Base-by-base conservation (phyloP, 2,329 filamentous ascomycete genomes). In the Chaetoscypha palmicola region DNA sequence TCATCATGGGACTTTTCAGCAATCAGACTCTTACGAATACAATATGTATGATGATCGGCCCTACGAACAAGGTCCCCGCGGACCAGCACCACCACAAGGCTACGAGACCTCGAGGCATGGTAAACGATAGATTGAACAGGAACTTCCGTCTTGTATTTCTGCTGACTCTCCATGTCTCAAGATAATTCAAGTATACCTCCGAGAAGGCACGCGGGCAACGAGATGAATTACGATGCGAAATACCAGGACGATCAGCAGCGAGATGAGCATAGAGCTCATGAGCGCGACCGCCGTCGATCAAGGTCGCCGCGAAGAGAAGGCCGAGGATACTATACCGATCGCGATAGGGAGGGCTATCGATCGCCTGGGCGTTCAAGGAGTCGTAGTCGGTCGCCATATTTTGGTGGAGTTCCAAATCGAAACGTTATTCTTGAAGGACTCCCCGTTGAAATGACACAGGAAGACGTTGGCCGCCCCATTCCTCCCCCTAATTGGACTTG, bases 391-490 rank as follows among this genome's bases (percentile, higher is more conserved):
- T 62, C 59, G 12, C 60, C 58, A 34, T 58, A 60, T 33, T 59
- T 52, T 52, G 60, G 59, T 31, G 58, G 49, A 35, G 50, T 58
- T 38, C 71, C 71, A 23, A 72, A 66, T 50, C 67, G 73, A 49
- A 75, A 71, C 24, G 65, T 78, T 40, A 74, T 78, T 41, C 63
- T 79, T 33, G 74, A 79, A 55, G 73, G 73, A 42, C 54, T 78
- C 43, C 71, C 73, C 23, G 58, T 64, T 45, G 68, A 68, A 43
- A 64, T 74, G 47, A 69, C 70, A 46, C 64, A 71, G 59, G 66
- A 67, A 58, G 71, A 76, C 64, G 73, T 77, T 68, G 62, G 71
- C 63, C 62, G 57, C 64, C 65, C 63, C 56, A 55, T 62, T 59
- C 50, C 58, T 53, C 51, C 44, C 45, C 39, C 43, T 38, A 49